Percentiles rank a stretch among this genome's conserved stretches.
These are phyloP conservation scores for Paramyrothecium roridum DNA, from an alignment of 2,329 filamentous ascomycete genomes.

Conservation along the genomic window DNA sequence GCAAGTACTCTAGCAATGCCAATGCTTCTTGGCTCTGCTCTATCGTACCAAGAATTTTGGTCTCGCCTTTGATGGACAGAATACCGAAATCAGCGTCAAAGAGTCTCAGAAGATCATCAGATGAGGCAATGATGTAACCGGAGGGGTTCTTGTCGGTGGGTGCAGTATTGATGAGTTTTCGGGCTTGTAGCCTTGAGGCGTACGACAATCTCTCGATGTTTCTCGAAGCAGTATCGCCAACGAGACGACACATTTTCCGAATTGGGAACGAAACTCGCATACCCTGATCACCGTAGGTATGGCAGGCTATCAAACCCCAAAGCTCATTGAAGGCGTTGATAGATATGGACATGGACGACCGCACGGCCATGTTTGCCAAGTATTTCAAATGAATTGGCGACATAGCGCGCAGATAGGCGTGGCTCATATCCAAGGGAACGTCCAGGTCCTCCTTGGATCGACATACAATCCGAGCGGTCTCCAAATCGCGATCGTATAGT, in stretches of 20 bases:
- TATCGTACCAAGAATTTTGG: constrained; percentile 75
- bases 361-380: constrained; percentile 81
- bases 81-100: constrained; percentile 88
- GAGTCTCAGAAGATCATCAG: constrained; percentile 76
- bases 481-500: constrained; percentile 78
- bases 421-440: constrained; percentile 75
- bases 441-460: constrained; percentile 71
- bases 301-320: constrained; percentile 86
- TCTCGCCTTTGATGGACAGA: constrained; percentile 82
- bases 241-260: constrained; percentile 84
- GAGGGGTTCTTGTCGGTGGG: constrained; percentile 79
- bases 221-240: constrained; percentile 80
- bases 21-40: constrained; percentile 79
- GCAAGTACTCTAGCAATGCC: constrained; percentile 80
- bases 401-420: constrained; percentile 83
- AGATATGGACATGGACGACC: constrained; percentile 93
- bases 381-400: constrained; percentile 90
- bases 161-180: constrained; percentile 83
- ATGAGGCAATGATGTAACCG: constrained; percentile 86
- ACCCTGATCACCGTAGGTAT: constrained; percentile 71
- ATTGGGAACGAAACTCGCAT: constrained; percentile 94
- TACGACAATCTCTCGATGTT: constrained; percentile 89
- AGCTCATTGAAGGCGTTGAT: constrained; percentile 82
- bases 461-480: constrained; percentile 79
- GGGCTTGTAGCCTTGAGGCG: constrained; percentile 76